Conservation (phyloP, 2,329 filamentous ascomycete species). For the Fusarium sterilihyphosum region DNA sequence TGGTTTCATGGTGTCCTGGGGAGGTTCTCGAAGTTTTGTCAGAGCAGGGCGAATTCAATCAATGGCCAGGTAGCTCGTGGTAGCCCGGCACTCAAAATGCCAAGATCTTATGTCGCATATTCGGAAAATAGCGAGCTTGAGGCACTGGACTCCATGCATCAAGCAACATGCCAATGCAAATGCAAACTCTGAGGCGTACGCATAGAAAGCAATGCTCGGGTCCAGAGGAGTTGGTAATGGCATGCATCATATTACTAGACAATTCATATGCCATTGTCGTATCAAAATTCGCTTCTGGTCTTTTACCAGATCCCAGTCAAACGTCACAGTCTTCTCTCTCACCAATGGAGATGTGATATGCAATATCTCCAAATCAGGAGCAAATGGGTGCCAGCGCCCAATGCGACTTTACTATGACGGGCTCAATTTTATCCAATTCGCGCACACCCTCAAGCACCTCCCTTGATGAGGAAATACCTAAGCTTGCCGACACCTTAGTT, state of each 20-base stretch:
- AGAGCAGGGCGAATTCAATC: slow-evolving; percentile 26
- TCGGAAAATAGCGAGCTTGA: slow-evolving; percentile 4
- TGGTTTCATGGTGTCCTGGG: background rate
- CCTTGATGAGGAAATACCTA: slow-evolving; percentile 27
- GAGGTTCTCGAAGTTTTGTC: background rate
- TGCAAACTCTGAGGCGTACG: slow-evolving; percentile 5
- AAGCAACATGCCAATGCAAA: slow-evolving; percentile 7
- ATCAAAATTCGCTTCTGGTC: slow-evolving; percentile 4
- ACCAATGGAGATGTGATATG: slow-evolving; percentile 15
- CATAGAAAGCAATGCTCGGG: background rate
- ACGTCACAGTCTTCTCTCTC: slow-evolving; percentile 12
- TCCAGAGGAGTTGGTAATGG: background rate
- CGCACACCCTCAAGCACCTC: slow-evolving; percentile 26
- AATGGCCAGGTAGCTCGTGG: background rate
- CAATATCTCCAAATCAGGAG: background rate
- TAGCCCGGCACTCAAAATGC: slow-evolving; percentile 4
- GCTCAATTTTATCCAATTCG: slow-evolving; percentile 16
- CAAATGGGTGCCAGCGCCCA: slow-evolving; percentile 22
- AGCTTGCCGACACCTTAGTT: slow-evolving; percentile 6
- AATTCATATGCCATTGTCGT: slow-evolving; percentile 19
- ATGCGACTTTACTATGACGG: slow-evolving; percentile 22
- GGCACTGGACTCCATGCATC: slow-evolving; percentile 6
- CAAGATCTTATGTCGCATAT: slow-evolving; percentile 15
- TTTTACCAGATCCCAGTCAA: background rate
- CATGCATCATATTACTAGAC: slow-evolving; percentile 3